Percentiles rank a stretch among this genome's conserved stretches.
These are phyloP conservation scores for Crithidia fasciculata DNA, from an alignment of 208 protist species.

Conservation along the genomic window DNA sequence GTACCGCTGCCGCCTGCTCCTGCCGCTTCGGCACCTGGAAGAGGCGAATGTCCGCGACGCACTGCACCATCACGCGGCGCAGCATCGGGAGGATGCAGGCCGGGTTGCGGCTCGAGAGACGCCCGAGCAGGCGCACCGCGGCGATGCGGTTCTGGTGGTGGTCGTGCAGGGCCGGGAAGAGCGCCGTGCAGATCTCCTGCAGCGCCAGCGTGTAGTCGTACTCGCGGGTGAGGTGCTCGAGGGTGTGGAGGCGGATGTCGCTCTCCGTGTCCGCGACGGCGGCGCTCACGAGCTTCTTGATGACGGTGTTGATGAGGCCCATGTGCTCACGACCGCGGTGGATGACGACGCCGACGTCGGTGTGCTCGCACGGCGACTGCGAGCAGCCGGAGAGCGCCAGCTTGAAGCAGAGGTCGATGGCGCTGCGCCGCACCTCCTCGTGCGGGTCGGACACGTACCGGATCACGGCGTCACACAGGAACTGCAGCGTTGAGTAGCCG, in stretches of 20 bases:
- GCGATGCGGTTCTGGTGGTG: slow-evolving; percentile 87
- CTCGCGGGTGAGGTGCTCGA: slow-evolving; percentile 73
- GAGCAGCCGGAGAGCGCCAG: slow-evolving; percentile 85
- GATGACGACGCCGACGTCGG: slow-evolving; percentile 71
- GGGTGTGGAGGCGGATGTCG: slow-evolving; percentile 87
- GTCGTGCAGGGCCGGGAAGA: slow-evolving; percentile 87
- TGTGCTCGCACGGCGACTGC: slow-evolving; percentile 71
- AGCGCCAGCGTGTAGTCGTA: slow-evolving; percentile 84
- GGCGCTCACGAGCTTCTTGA: slow-evolving; percentile 80
- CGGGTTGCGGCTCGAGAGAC: slow-evolving; percentile 81
- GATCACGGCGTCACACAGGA: slow-evolving; percentile 83
- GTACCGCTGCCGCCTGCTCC: slow-evolving; percentile 79
- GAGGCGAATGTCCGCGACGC: slow-evolving; percentile 80
- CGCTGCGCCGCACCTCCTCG: slow-evolving; percentile 85
- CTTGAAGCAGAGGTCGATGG: slow-evolving; percentile 90
- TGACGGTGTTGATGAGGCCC: slow-evolving; percentile 74
- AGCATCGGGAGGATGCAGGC: slow-evolving; percentile 83
- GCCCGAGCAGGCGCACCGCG: slow-evolving; percentile 80
- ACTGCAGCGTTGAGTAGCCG: slow-evolving; percentile 88
- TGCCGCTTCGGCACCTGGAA: slow-evolving; percentile 81
- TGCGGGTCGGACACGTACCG: slow-evolving; percentile 80
- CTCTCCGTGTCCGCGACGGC: slow-evolving; percentile 89
- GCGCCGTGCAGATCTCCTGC: slow-evolving; percentile 68
- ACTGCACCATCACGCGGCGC: slow-evolving; percentile 85
- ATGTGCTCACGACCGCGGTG: slow-evolving; percentile 87